phyloP scores from a whole-genome alignment of 2,329 filamentous ascomycete genomes.

The Paecilomyces dactylethromorphus region DNA sequence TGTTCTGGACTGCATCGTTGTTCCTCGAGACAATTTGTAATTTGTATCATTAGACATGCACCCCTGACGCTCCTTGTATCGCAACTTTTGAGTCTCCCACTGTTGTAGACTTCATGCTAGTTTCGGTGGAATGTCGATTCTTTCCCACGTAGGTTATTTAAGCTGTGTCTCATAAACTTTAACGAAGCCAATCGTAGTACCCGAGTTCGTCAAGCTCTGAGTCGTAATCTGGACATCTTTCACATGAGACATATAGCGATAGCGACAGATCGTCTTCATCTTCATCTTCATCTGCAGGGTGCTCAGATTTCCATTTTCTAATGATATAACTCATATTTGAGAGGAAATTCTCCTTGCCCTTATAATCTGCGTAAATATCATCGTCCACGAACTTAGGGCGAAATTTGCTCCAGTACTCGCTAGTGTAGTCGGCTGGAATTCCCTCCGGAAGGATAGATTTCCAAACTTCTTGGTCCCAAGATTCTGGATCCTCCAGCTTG shows the following conservation, averaged over 20 bases:
- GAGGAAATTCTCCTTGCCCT: neutral
- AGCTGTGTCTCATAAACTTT: neutral
- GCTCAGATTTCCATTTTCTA: neutral
- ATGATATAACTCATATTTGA: neutral
- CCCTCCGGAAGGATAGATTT: neutral
- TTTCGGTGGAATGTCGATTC: no score
- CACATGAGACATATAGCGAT: neutral
- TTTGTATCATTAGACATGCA: no score
- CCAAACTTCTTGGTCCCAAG: neutral
- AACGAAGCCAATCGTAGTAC: neutral
- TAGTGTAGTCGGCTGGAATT: neutral
- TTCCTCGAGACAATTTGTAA: no score
- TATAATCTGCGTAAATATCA: neutral
- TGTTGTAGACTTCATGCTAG: no score
- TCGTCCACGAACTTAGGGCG: neutral
- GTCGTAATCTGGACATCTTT: neutral
- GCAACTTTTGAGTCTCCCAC: no score
- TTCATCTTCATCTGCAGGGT: neutral
- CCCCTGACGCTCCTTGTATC: no score
- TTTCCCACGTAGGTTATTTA: no score
- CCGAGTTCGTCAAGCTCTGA: neutral
- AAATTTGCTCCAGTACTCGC: neutral
- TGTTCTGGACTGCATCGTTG: no score
- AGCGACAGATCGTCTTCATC: neutral
- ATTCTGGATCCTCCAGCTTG: neutral